phyloP scores from a whole-genome alignment of 2,329 filamentous ascomycete genomes.

The Sarocladium kiliense region DNA sequence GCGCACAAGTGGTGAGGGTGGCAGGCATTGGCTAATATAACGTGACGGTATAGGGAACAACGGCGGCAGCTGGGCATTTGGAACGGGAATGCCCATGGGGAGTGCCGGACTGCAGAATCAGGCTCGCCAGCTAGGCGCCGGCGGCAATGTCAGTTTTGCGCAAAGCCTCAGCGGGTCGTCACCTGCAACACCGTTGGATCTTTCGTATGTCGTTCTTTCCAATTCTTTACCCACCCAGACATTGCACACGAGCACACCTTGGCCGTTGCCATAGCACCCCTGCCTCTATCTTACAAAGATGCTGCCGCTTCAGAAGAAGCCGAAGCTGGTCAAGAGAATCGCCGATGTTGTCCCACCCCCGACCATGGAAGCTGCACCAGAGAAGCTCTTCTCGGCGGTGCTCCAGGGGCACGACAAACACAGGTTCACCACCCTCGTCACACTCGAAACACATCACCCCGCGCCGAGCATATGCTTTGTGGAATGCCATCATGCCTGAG shows the following conservation, averaged over 20 bases:
- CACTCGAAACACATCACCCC: not conserved
- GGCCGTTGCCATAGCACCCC: not conserved
- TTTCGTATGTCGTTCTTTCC: slow-evolving; percentile 49
- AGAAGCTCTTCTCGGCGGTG: slow-evolving; percentile 18
- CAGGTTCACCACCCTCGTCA: slow-evolving; percentile 1
- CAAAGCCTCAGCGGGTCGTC: slow-evolving; percentile 61
- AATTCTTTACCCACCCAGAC: not conserved
- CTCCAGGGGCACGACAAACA: slow-evolving; percentile 23
- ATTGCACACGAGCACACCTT: not conserved
- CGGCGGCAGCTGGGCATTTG: slow-evolving; percentile 54
- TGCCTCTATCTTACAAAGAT: not conserved
- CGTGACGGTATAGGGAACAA: slow-evolving; percentile 38
- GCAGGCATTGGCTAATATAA: slow-evolving; percentile 16
- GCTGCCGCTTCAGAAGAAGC: slow-evolving; percentile 9
- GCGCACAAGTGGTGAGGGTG: not conserved
- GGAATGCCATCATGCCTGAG: not conserved
- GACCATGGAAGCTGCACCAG: not conserved
- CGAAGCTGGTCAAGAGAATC: slow-evolving; percentile 12
- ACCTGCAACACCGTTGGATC: slow-evolving; percentile 55
- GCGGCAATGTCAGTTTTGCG: slow-evolving; percentile 57
- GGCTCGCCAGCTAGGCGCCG: slow-evolving; percentile 44
- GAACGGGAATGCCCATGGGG: slow-evolving; percentile 56
- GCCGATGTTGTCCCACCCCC: not conserved
- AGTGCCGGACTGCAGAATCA: slow-evolving; percentile 46
- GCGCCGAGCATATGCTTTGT: not conserved